These are phyloP conservation scores for Lachnellula occidentalis DNA, from an alignment of 2,329 filamentous ascomycete genomes.

Conservation along the genomic window DNA sequence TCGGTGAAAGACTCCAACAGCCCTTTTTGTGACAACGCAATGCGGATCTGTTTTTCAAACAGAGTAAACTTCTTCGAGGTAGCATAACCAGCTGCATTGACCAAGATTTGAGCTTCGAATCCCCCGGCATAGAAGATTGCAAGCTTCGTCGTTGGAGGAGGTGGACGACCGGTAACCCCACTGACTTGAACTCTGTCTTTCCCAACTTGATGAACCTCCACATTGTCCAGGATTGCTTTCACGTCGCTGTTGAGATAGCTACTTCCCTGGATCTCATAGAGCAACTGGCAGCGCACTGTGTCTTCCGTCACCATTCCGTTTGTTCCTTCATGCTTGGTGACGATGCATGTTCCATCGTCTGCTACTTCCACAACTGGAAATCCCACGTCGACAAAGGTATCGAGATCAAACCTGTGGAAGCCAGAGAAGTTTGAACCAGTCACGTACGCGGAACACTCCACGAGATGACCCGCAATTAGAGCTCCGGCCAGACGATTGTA, in stretches of 20 bases:
- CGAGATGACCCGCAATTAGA: constrained; percentile 28
- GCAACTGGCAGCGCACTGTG: constrained; percentile 45
- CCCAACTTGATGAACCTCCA: constrained; percentile 45
- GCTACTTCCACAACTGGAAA: constrained; percentile 42
- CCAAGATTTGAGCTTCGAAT: constrained; percentile 10
- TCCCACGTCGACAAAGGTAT: constrained; percentile 35
- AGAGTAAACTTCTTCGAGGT: too few relatives aligned
- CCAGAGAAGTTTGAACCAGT: constrained; percentile 15
- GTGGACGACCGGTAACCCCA: constrained; percentile 31
- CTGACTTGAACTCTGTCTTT: constrained; percentile 43
- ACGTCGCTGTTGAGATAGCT: constrained; percentile 55
- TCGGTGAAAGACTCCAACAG: too few relatives aligned
- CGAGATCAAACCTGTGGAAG: constrained; percentile 27
- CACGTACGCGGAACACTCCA: constrained; percentile 26
- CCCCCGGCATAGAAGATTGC: not conserved
- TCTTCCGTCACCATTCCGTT: constrained; percentile 40
- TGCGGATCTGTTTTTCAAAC: too few relatives aligned
- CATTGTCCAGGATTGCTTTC: constrained; percentile 44
- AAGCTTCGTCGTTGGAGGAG: not conserved
- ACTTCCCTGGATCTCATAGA: constrained; percentile 51
- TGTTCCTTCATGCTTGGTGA: constrained; percentile 40
- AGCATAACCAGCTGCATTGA: too few relatives aligned
- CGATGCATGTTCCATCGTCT: constrained; percentile 35
- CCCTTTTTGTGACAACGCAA: too few relatives aligned
- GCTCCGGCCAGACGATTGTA: constrained; percentile 35